phyloP scores from a whole-genome alignment of 106 monocot genomes.

The Agapanthus africanus region DNA sequence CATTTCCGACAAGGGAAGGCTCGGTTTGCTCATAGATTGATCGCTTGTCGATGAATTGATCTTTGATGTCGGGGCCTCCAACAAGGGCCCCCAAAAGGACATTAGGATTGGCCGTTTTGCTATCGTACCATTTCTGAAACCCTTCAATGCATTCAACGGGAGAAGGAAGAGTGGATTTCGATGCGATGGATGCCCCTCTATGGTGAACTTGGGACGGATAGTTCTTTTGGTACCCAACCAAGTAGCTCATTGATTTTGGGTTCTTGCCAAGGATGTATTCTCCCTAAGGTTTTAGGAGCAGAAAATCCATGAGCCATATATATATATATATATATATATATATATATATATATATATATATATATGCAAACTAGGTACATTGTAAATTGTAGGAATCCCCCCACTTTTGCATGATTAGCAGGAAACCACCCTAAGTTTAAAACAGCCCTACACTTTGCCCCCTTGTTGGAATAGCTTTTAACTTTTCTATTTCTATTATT shows the following conservation, averaged over 20 bases:
- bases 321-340: no score
- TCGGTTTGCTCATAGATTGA: slow-evolving; percentile 69
- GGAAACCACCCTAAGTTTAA: no score
- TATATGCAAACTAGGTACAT: no score
- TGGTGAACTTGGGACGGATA: slow-evolving; percentile 49
- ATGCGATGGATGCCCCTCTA: slow-evolving; percentile 47
- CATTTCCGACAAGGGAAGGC: slow-evolving; percentile 60
- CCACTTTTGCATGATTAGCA: no score
- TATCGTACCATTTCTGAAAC: slow-evolving; percentile 51
- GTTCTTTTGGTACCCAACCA: slow-evolving; percentile 56
- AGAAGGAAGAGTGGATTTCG: slow-evolving; percentile 20
- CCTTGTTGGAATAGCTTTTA: no score
- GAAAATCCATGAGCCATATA: no score
- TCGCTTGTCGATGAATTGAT: slow-evolving; percentile 54
- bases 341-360: no score
- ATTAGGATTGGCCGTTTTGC: slow-evolving; percentile 47
- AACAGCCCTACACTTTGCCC: no score
- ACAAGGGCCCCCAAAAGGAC: slow-evolving; percentile 71
- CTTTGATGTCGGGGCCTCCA: slow-evolving; percentile 69
- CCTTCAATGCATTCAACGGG: slow-evolving; percentile 55
- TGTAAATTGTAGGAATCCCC: no score
- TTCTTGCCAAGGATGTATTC: slow-evolving; percentile 93
- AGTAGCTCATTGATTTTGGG: slow-evolving; percentile 67
- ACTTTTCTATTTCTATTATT: no score
- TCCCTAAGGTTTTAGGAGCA: slow-evolving; percentile 26